These are phyloP conservation scores for Trametes versicolor DNA, from an alignment of 1,284 basidiomycete genomes.

Conservation along the genomic window DNA sequence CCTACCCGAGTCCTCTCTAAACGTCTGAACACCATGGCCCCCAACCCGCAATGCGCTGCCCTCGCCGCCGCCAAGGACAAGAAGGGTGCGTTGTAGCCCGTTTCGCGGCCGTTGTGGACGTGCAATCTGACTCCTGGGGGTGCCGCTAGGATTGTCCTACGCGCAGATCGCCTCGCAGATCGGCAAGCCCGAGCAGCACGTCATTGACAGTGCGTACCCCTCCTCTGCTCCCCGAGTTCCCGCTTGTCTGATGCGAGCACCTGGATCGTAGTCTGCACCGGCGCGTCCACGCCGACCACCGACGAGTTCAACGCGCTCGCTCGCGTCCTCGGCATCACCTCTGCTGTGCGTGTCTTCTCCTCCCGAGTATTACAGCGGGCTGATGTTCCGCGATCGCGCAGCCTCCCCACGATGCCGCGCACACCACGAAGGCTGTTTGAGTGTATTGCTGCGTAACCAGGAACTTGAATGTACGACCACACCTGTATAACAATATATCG, in stretches of 20 bases:
- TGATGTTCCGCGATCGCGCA: constrained; percentile 7
- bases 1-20: constrained; percentile 10
- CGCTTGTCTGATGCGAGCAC: neutral
- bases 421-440: constrained; percentile 30
- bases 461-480: constrained; percentile 18
- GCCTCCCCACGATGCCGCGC: constrained; percentile 38
- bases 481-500: constrained; percentile 19
- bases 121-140: neutral
- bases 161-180: constrained; percentile 57
- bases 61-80: constrained; percentile 60
- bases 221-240: neutral
- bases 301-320: constrained; percentile 65
- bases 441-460: constrained; percentile 2
- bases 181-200: constrained; percentile 53
- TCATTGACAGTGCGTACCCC: constrained; percentile 57
- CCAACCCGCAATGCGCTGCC: constrained; percentile 64
- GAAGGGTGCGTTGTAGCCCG: constrained; percentile 52
- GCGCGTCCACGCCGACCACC: constrained; percentile 52
- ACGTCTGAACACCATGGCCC: constrained; percentile 44
- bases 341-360: constrained; percentile 44
- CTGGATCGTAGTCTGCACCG: constrained; percentile 59
- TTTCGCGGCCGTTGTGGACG: neutral
- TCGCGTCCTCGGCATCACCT: constrained; percentile 53
- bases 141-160: constrained; percentile 55
- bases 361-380: neutral